These are phyloP conservation scores for Intubia oerlemansii DNA, from an alignment of 2,329 filamentous ascomycete genomes.

Conservation along the genomic window DNA sequence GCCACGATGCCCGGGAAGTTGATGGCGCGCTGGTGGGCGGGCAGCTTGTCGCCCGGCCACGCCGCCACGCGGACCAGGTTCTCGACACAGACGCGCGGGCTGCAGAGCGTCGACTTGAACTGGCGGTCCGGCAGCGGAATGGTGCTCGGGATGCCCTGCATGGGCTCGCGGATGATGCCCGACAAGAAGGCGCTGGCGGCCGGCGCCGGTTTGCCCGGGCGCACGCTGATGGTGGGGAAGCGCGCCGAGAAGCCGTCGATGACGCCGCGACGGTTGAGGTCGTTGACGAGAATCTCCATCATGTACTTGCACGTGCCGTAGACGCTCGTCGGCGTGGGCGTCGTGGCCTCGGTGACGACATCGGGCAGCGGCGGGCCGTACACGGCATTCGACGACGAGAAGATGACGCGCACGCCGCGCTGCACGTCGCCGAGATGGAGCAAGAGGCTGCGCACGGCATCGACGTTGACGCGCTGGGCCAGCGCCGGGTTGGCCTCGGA, in stretches of 20 bases:
- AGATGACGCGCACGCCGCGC: conserved; percentile 35
- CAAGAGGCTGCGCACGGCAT: conserved; percentile 32
- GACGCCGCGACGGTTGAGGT: conserved; percentile 35
- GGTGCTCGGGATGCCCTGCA: conserved; percentile 29
- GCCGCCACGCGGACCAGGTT: conserved; percentile 27
- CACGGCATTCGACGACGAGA: conserved; percentile 40
- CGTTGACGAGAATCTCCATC: conserved; percentile 39
- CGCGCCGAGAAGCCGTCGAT: conserved; percentile 36
- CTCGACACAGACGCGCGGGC: conserved; percentile 26
- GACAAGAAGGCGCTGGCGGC: conserved; percentile 43
- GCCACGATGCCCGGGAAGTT: conserved; percentile 36
- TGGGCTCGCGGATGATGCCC: conserved; percentile 41
- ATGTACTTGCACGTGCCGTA: conserved; percentile 44
- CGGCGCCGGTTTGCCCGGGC: conserved; percentile 35
- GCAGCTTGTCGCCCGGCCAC: conserved; percentile 19
- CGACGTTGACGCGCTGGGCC: conserved; percentile 37
- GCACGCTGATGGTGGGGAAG: conserved; percentile 39
- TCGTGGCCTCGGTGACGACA: conserved; percentile 25
- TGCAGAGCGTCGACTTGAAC: conserved; percentile 32
- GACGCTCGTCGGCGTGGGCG: conserved; percentile 36
- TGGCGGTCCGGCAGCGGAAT: conserved; percentile 27
- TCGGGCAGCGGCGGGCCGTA: conserved; percentile 35
- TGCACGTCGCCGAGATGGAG: conserved; percentile 22
- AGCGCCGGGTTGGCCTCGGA: conserved; percentile 39
- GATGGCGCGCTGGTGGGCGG: conserved; percentile 25